A percentile compares a stretch with the other conserved stretches of the same genome.
These are phyloP conservation scores for Fusarium tricinctum DNA, from an alignment of 2,329 filamentous ascomycete species.

Conservation along the genomic window DNA sequence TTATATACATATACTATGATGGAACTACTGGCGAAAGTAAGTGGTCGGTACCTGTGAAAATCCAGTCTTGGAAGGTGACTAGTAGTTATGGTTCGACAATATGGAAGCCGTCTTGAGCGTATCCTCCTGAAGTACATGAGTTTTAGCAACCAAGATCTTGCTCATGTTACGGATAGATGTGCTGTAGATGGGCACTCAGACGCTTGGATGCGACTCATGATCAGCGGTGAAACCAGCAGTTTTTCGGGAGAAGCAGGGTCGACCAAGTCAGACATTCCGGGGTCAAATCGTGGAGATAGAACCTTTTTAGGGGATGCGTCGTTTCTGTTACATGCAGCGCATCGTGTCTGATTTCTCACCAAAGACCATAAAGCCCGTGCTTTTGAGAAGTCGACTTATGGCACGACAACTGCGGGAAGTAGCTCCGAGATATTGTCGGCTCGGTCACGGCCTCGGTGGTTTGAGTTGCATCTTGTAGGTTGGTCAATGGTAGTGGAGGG, in stretches of 20 bases:
- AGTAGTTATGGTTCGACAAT: constrained; percentile 5
- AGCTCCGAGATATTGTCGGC: constrained; percentile 35
- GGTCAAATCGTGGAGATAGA: constrained; percentile 23
- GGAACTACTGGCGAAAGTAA: neutral
- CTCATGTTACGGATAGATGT: neutral
- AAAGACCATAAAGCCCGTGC: neutral
- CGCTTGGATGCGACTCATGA: constrained; percentile 10
- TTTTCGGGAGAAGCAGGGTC: constrained; percentile 46
- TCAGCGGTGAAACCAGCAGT: constrained; percentile 44
- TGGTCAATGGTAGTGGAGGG: constrained; percentile 13
- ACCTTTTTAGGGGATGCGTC: neutral
- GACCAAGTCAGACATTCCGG: constrained; percentile 4
- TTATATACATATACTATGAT: neutral
- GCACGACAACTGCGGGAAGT: constrained; percentile 27
- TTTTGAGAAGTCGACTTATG: constrained; percentile 15
- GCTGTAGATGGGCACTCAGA: constrained; percentile 2
- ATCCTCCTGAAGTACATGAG: neutral
- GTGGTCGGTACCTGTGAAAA: no score
- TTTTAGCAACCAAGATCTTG: neutral
- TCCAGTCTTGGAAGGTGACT: neutral
- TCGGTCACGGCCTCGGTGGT: constrained; percentile 41
- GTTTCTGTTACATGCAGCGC: neutral
- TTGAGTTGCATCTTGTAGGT: constrained; percentile 29
- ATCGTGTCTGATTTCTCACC: neutral
- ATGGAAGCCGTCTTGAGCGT: neutral